Evolutionary conservation across 441 rosid genomes (phyloP).

Genomic region (Eutrema salsugineum): DNA sequence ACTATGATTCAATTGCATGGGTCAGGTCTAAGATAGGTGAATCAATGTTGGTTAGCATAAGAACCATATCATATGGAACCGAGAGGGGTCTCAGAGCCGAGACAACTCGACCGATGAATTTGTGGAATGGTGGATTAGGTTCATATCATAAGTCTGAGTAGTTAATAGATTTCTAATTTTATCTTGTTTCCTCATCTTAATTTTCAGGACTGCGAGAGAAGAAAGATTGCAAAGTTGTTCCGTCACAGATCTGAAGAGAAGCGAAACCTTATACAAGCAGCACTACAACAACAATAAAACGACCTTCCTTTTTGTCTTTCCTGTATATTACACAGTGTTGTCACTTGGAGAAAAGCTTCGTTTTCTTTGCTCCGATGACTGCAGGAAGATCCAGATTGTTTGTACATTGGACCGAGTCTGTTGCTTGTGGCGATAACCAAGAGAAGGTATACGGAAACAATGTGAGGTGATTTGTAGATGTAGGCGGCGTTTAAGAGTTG

Average conservation of each 20-base stretch:
- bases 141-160: background rate
- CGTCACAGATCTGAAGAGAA: constrained; percentile 84
- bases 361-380: constrained; percentile 7
- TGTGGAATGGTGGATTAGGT: background rate
- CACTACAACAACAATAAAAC: constrained; percentile 33
- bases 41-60: background rate
- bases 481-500: constrained; percentile 21
- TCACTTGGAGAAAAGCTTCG: constrained; percentile 14
- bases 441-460: constrained; percentile 16
- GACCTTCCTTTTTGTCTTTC: background rate
- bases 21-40: background rate
- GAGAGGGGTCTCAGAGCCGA: background rate
- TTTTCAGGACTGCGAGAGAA: constrained; percentile 95
- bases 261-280: constrained; percentile 44
- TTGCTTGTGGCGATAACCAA: constrained; percentile 4
- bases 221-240: constrained; percentile 73
- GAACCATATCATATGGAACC: background rate
- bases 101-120: background rate
- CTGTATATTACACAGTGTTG: constrained; percentile 13
- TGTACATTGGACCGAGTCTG: constrained; percentile 6
- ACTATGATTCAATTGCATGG: background rate
- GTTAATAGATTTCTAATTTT: constrained; percentile 3
- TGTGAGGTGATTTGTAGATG: constrained; percentile 19
- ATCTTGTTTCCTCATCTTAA: background rate
- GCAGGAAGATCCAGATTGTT: too few species aligned